Evolutionary conservation across 2,329 filamentous ascomycete genomes (phyloP), one percentile per base, ranked within the genome.

Genomic region (Septoria petroselini): DNA sequence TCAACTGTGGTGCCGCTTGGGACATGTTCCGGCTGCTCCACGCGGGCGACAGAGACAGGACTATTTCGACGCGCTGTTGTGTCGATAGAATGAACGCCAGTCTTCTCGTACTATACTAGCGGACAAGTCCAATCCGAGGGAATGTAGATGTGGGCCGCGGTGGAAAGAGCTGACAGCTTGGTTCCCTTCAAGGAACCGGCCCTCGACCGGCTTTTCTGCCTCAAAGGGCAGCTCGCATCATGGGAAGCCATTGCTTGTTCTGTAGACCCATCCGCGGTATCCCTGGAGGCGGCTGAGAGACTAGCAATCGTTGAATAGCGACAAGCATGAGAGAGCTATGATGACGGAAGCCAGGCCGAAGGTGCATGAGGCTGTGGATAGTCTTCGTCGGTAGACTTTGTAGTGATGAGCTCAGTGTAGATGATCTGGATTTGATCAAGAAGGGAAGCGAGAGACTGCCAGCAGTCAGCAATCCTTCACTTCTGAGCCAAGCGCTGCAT

Each of bases 251-350:
- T 25, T 18, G 31, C 31, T 40, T 31, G 14, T 45, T 15, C 21
- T 51, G 12, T n/a, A 51, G 40, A 9, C 48, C 52, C 15, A 38
- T 48, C 52, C 42, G 48, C 14, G 47, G 42, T n/a, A 48, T 41
- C n/a, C 33, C 40, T 7, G 39, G 29, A 14, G 37, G 46, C 14
- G 18, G 29, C 15, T 41, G 37, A 6, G 47, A 44, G 4, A 50
- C 34, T 23, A 37, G 34, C 12, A 42, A 29, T 2, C 29, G 14
- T 33, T n/a, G 30, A 4, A 33, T 5, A 12, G 30, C 30, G 30
- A 33, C 6, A 33, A 33, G 23, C 9, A 9, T 27, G 23, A 27
- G 5, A 27, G 9, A 9, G n/a, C n/a, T 27, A 27, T 27, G 23
- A 27, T 27, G 5, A 9, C 9, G 23, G 23, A 9, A 5, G 23